Percentiles rank a stretch among this genome's conserved stretches.
phyloP scores from a whole-genome alignment of 441 rosid species.

The Erysimum cheiri region DNA sequence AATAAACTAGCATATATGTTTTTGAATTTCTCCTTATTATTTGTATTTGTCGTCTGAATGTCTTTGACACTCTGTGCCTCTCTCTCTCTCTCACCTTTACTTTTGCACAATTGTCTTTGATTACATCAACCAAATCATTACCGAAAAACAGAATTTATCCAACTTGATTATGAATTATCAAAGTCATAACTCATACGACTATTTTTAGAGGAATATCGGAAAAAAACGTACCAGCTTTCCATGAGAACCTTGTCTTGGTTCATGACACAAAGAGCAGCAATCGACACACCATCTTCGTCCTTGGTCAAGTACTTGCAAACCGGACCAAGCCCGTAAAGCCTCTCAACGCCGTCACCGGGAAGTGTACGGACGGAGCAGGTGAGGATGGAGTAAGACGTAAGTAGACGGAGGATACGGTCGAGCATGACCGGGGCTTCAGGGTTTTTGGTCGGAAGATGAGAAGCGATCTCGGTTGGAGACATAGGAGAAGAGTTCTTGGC shows the following conservation, averaged over 20 bases:
- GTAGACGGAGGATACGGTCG: neutral
- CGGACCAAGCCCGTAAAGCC: neutral
- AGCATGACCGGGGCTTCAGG: neutral
- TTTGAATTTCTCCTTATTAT: too few relatives aligned
- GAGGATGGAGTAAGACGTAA: neutral
- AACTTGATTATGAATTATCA: too few relatives aligned
- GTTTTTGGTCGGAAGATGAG: neutral
- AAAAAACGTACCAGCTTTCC: neutral
- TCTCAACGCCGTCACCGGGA: neutral
- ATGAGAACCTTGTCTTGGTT: neutral
- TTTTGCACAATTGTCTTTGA: too few relatives aligned
- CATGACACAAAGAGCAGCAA: constrained; percentile 2
- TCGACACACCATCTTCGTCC: neutral
- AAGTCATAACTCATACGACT: too few relatives aligned
- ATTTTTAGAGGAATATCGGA: too few relatives aligned
- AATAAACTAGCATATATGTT: too few relatives aligned
- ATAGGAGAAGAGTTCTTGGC: constrained; percentile 15
- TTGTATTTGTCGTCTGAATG: too few relatives aligned
- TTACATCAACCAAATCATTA: too few relatives aligned
- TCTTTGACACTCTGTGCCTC: too few relatives aligned
- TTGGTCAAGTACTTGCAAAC: neutral
- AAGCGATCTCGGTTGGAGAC: constrained; percentile 10
- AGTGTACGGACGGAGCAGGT: neutral
- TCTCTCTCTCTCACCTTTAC: too few relatives aligned
- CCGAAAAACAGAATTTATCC: too few relatives aligned